Base-by-base conservation (phyloP, 1,139 yeast species). In the Candida sanyaensis region DNA sequence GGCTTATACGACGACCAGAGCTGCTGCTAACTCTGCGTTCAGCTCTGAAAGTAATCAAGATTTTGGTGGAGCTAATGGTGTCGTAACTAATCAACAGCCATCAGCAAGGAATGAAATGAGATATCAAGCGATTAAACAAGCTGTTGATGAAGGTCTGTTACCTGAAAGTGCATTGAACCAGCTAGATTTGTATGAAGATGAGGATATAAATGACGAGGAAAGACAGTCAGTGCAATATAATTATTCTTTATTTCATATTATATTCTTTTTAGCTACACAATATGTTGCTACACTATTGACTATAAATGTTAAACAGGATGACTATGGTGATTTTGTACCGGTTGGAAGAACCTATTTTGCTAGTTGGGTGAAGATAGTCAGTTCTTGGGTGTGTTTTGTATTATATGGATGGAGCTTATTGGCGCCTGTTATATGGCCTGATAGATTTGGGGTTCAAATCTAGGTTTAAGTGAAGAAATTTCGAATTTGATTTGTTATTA, bases 261-360 rank as follows among this genome's bases (percentile, higher is more conserved):
- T 95, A 36, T 95, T 95, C 77, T 84, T 95, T 64, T 75, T 95
- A 55, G 99, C 99, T 0, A 93, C 99, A 1, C 99, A 93, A 66
- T 95, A 96, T 81, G 92, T 93, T 43, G 97, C 99, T 1, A 91
- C 97, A 0, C 73, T 95, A 53, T 75, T 95, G 51, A 95, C 99
- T 0, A 88, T 91, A 66, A 93, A 92, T 60, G 97, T 93, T 30
- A 84, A 87, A 48, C 84, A 86, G 57, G 96, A 89, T 57, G 87
- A 86, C 52, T 79, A 83, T 44, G 96, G 96, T 6, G 96, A 90
- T 55, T 95, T 95, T 62, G 86, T 91, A 6, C 99, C 99, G 0
- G 99, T 95, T 5, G 99, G 99, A 1, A 77, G 99, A 63, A 93
- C 99, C 0, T 92, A 92, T 66, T 93, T 93, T 64, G 87, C 95